Evolutionary conservation across 2,329 filamentous ascomycete genomes (phyloP), one percentile per base, ranked within the genome.

Genomic region (Diplodia corticola): DNA sequence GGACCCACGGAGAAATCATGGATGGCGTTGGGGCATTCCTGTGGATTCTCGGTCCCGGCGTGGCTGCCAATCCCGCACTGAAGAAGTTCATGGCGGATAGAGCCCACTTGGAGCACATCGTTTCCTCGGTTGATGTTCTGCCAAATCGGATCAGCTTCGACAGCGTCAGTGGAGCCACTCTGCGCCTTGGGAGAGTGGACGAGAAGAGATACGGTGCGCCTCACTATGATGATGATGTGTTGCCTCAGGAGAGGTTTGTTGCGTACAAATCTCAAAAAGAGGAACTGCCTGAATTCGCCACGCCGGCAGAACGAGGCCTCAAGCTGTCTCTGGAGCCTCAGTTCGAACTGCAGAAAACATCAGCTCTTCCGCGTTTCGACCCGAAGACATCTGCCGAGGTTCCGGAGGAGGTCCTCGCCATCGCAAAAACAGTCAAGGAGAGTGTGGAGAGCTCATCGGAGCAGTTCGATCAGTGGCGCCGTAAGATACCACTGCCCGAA

Each of bases 11-110:
- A 12, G 80, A 86, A 33, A 80, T 96, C 37, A 91, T 92, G 83
- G 81, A 81, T 6, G 86, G 89, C 57, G 77, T 97, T 53, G 80
- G 84, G 53, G 84, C 84, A 48, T 85, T 96, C 57, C 86, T 95
- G 71, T 99, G 95, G 94, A 88, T 92, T 26, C 83, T 97, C 28
- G 92, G 91, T 0, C 82, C 84, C 4, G 88, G 85, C 2, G 83
- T 98, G 15, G 81, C 84, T 6, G 80, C 84, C 3, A 85, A 95
- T 74, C 73, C 84, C 12, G 82, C 82, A 24, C 77, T 99, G 20
- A 83, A 84, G 65, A 78, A 84, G 1, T 97, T 97, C 74, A 91
- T 96, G 77, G 72, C 83, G 30, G 82, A 85, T 40, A 85, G 87
- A 69, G 75, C 81, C 1, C 73, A 85, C 17, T 77, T 91, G 40